Conservation (phyloP, 768 basidiomycete species). For the Podaxis rugospora region DNA sequence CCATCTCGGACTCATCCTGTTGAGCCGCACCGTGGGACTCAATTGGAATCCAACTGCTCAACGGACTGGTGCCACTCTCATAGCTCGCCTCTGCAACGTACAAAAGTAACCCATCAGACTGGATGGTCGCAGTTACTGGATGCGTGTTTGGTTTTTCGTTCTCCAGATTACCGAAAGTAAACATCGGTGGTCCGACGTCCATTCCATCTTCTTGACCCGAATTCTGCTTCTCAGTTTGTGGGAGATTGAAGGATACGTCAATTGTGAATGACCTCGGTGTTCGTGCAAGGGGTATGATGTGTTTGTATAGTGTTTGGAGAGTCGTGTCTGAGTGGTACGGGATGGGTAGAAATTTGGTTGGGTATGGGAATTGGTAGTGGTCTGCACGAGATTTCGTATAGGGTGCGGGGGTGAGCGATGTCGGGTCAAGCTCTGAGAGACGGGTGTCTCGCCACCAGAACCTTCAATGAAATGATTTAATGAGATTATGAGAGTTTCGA, state of each 20-base stretch:
- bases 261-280: conserved; percentile 42
- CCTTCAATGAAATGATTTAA: conserved; percentile 27
- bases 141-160: conserved; percentile 17
- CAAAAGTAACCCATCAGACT: conserved; percentile 70
- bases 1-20: too few species aligned
- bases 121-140: conserved; percentile 30
- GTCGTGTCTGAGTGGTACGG: conserved; percentile 69
- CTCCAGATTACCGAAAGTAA: conserved; percentile 9
- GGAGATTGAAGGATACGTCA: conserved; percentile 26
- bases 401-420: conserved; percentile 20
- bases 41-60: conserved; percentile 77
- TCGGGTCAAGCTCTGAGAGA: conserved; percentile 61
- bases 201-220: conserved; percentile 30
- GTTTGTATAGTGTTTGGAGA: conserved; percentile 38
- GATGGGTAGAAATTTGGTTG: conserved; percentile 62
- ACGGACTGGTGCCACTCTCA: conserved; percentile 72
- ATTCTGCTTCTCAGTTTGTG: conserved; percentile 14
- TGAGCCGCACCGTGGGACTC: conserved; percentile 20
- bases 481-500: neutral
- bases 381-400: conserved; percentile 2
- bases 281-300: conserved; percentile 56
- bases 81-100: conserved; percentile 79
- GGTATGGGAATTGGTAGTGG: conserved; percentile 63
- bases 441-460: conserved; percentile 90
- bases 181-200: conserved; percentile 41